These are phyloP conservation scores for Colletotrichum abscissum DNA, from an alignment of 2,329 filamentous ascomycete species.

Conservation along the genomic window DNA sequence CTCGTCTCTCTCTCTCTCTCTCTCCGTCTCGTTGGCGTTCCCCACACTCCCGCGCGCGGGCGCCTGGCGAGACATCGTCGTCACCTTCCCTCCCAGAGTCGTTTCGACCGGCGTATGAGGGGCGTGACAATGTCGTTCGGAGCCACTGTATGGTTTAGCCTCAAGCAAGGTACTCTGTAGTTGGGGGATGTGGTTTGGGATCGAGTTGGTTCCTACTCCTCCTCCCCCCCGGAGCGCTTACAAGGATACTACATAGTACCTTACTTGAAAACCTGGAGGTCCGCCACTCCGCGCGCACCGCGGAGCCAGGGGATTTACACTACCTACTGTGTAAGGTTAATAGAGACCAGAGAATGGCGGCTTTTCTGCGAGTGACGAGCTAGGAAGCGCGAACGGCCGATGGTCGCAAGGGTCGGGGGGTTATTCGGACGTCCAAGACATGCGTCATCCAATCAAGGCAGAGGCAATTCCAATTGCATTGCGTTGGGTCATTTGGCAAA, in stretches of 20 bases:
- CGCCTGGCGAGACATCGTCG: slow-evolving; percentile 22
- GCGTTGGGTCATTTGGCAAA: not conserved
- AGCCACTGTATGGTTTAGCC: slow-evolving; percentile 4
- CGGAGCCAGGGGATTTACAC: too few species aligned
- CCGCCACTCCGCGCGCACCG: not conserved
- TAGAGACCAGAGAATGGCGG: too few species aligned
- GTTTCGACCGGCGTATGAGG: slow-evolving; percentile 10
- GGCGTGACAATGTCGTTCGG: not conserved
- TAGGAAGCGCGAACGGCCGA: not conserved
- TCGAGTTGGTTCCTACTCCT: not conserved
- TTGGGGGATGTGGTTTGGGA: not conserved
- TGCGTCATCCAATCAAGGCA: slow-evolving; percentile 12
- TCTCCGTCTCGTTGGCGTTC: not conserved
- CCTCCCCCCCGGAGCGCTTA: not conserved
- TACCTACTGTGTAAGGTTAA: too few species aligned
- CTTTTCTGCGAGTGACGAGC: not conserved
- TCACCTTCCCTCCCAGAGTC: slow-evolving; percentile 19
- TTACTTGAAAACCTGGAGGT: not conserved
- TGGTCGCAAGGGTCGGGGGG: not conserved
- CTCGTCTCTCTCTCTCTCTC: too few species aligned
- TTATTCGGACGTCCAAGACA: not conserved
- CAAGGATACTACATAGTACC: not conserved
- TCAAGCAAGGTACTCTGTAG: not conserved
- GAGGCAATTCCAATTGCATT: slow-evolving; percentile 22
- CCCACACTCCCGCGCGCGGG: slow-evolving; percentile 5